Evolutionary conservation across 345 rosid species (phyloP).

Genomic region (Citrus reticulata): DNA sequence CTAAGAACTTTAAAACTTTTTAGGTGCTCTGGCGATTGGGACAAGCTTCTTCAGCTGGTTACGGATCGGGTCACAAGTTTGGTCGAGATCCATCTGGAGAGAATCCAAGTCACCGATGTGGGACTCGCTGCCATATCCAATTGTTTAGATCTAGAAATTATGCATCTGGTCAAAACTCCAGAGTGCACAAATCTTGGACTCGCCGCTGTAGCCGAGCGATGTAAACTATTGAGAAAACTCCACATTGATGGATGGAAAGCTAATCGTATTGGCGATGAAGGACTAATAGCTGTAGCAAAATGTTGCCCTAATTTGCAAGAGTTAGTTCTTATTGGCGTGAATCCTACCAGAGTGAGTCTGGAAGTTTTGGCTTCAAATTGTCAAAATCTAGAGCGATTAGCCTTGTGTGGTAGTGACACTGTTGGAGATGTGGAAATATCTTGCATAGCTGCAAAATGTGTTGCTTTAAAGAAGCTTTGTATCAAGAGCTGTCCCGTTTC

Average conservation of each 20-base stretch:
- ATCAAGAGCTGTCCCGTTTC: slow-evolving; percentile 67
- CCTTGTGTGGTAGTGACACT: slow-evolving; percentile 71
- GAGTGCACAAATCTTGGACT: slow-evolving; percentile 67
- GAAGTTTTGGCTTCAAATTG: slow-evolving; percentile 60
- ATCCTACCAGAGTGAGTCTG: slow-evolving; percentile 54
- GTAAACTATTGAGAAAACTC: slow-evolving; percentile 66
- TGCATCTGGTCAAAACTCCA: slow-evolving; percentile 68
- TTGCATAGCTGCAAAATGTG: slow-evolving; percentile 63
- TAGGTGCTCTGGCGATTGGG: slow-evolving; percentile 89
- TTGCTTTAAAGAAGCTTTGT: slow-evolving; percentile 72
- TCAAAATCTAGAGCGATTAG: slow-evolving; percentile 60
- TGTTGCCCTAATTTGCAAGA: slow-evolving; percentile 65
- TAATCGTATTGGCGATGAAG: slow-evolving; percentile 65
- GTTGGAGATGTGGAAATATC: slow-evolving; percentile 64
- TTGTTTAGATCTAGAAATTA: slow-evolving; percentile 57
- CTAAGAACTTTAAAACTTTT: slow-evolving; percentile 65
- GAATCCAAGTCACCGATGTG: slow-evolving; percentile 59
- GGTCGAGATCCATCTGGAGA: slow-evolving; percentile 71
- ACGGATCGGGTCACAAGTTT: slow-evolving; percentile 38
- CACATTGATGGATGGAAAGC: slow-evolving; percentile 79
- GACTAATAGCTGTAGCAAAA: slow-evolving; percentile 52
- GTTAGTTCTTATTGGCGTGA: slow-evolving; percentile 67
- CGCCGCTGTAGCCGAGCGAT: slow-evolving; percentile 44
- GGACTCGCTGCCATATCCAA: slow-evolving; percentile 54
- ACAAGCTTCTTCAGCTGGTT: slow-evolving; percentile 45